phyloP scores from a whole-genome alignment of 257 asterid genomes.

The Nicotiana otophora region DNA sequence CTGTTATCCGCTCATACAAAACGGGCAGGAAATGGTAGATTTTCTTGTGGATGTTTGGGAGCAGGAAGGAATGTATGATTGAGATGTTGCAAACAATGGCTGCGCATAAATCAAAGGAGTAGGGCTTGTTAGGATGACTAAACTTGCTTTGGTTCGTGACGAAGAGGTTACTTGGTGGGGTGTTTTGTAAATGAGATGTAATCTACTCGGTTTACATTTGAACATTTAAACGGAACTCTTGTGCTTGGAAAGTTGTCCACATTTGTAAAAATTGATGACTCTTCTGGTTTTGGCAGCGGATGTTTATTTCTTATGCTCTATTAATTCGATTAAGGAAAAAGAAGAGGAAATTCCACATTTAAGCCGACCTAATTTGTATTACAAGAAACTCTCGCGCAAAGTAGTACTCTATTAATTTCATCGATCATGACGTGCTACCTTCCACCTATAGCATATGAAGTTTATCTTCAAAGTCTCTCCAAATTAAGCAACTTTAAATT shows the following conservation, averaged over 20 bases:
- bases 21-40: conserved; percentile 71
- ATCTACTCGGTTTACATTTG: background rate
- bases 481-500: background rate
- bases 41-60: conserved; percentile 84
- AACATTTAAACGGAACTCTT: background rate
- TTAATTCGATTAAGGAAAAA: background rate
- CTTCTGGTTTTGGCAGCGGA: background rate
- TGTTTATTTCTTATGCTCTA: background rate
- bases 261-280: background rate
- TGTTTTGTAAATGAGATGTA: conserved; percentile 4
- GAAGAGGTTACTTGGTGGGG: background rate
- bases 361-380: background rate
- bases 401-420: background rate
- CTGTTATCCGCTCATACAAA: conserved; percentile 6
- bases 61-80: conserved; percentile 75
- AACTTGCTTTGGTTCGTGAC: background rate
- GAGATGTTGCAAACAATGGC: conserved; percentile 12
- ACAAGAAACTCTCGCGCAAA: background rate
- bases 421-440: background rate
- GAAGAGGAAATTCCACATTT: background rate
- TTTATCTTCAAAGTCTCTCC: background rate
- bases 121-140: background rate
- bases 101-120: background rate
- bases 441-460: background rate
- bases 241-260: background rate